Base-by-base conservation (phyloP, 1,139 yeast species). In the Kurtzmaniella quercitrusa region DNA sequence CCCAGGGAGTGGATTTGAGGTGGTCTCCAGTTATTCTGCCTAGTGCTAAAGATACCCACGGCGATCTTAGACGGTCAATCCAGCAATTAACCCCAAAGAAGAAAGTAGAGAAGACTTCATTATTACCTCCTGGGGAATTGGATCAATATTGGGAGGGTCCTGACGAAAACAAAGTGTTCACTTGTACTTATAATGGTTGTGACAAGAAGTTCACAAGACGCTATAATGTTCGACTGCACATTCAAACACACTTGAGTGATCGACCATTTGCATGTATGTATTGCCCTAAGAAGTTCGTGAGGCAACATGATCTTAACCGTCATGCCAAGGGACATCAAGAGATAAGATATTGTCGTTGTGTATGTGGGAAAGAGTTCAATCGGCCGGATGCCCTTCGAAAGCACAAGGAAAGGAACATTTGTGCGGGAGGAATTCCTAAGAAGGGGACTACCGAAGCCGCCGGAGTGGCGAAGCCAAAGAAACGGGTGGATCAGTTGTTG, bases 171-270 rank as follows among this genome's bases (percentile, higher is more conserved):
- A 79, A 80, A 50, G 64, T 64, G 25, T 94, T 78, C 64, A 75
- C 82, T 34, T 94, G 99, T 63, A 73, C 79, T 46, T 93, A 75
- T 62, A 80, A 86, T 21, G 76, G 78, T 44, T 94, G 99, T 65
- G 86, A 88, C 15, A 90, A 94, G 63, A 70, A 77, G 46, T 93
- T 94, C 65, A 82, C 91, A 9, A 75, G 98, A 57, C 73, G 96
- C 41, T 94, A 94, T 65, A 94, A 94, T 59, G 90, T 89, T n/a
- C 75, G 98, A 48, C 89, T 97, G 0, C 99, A 94, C 61, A 91
- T 94, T 46, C 98, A 94, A 61, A 94, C 98, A 0, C 99, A 94
- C 70, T 68, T 94, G 43, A 84, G 94, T 60, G 98, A 94, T 62
- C 72, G 98, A 45, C 99, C 99, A 1, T 85, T 82, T 64, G 72